Percentiles rank a stretch among this genome's conserved stretches.
These are phyloP conservation scores for Didymellaceae sp. DNA, from an alignment of 2,329 filamentous ascomycete species.

Conservation along the genomic window DNA sequence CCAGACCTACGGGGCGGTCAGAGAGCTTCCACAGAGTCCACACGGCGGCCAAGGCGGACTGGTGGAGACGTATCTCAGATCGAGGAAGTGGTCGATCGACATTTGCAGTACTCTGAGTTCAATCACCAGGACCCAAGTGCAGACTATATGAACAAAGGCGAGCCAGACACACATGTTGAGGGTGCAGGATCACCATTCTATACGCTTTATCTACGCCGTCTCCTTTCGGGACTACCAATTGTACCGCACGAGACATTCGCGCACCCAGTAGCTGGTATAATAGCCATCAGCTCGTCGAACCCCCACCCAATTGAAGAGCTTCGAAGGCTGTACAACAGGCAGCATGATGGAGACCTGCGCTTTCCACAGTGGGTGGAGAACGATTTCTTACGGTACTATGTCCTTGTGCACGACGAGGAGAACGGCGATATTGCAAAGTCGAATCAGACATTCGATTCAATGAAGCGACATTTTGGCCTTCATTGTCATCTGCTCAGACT, in stretches of 20 bases:
- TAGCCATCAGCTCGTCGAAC: constrained; percentile 92
- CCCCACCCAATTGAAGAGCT: constrained; percentile 84
- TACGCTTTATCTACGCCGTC: constrained; percentile 78
- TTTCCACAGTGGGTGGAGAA: constrained; percentile 87
- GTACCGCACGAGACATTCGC: constrained; percentile 90
- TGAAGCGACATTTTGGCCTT: constrained; percentile 97
- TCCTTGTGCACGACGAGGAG: constrained; percentile 95
- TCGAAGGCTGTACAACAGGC: constrained; percentile 80
- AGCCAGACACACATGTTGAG: constrained; percentile 23
- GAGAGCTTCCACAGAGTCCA: constrained; percentile 34
- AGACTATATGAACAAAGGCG: constrained; percentile 52
- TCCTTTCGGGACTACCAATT: constrained; percentile 80
- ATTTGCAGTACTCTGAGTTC: constrained; percentile 76
- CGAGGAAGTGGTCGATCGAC: constrained; percentile 79
- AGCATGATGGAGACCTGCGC: constrained; percentile 75
- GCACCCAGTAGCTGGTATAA: constrained; percentile 92
- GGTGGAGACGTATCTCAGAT: constrained; percentile 69
- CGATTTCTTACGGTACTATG: constrained; percentile 94
- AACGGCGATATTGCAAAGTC: constrained; percentile 90
- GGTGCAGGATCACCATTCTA: constrained; percentile 75
- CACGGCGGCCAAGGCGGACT: constrained; percentile 47
- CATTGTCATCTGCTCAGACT: constrained; percentile 92
- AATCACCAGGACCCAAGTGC: constrained; percentile 45
- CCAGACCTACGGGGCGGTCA: constrained; percentile 46
- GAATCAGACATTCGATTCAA: constrained; percentile 91